Conservation (phyloP, 306 rosid genomes). For the Boehmeria nivea region DNA sequence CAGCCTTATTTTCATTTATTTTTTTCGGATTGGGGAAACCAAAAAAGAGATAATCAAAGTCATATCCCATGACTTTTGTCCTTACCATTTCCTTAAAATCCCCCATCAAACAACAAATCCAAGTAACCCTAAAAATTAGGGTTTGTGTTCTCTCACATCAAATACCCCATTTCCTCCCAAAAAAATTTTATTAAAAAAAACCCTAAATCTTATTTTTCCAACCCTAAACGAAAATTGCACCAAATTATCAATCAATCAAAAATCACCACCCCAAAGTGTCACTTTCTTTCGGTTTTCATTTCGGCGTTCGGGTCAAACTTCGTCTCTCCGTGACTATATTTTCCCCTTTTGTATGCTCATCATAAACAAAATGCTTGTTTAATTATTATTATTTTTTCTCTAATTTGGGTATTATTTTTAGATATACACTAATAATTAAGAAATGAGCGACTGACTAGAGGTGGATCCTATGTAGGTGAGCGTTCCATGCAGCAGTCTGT, state of each 20-base stretch:
- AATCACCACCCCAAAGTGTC: no score
- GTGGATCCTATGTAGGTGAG: conserved; percentile 61
- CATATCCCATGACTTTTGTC: background rate
- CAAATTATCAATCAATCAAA: no score
- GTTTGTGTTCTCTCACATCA: background rate
- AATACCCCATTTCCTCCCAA: no score
- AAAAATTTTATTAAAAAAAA: no score
- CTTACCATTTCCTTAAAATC: conserved; percentile 7
- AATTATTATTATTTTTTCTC: background rate
- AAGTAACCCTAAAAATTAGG: background rate
- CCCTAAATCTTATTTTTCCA: no score
- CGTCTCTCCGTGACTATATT: no score
- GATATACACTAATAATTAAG: no score
- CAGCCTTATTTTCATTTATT: conserved; percentile 7
- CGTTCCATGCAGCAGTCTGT: conserved; percentile 93
- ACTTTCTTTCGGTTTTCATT: no score
- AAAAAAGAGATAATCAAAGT: background rate
- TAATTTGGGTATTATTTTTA: no score
- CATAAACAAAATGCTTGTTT: background rate
- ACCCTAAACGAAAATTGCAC: no score
- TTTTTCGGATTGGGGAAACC: conserved; percentile 10
- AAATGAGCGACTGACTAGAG: background rate
- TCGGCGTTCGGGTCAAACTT: no score
- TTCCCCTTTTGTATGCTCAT: no score
- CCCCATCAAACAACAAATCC: background rate